Base-by-base conservation (phyloP, 495 filamentous ascomycete genomes). In the Astrothelium subdiscretum region DNA sequence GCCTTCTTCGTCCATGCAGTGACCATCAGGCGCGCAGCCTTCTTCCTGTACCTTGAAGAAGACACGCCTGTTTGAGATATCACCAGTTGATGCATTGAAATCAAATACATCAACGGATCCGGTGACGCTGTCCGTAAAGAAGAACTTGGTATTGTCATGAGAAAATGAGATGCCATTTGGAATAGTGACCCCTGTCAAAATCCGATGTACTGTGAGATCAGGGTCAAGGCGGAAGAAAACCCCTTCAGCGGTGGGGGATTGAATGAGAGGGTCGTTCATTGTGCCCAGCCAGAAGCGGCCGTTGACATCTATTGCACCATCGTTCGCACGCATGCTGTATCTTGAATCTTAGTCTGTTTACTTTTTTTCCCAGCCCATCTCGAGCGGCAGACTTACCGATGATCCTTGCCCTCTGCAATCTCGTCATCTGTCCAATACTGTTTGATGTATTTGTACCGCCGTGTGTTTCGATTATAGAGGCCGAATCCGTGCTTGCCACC, bases 231-330 rank as follows among this genome's bases (percentile, higher is more conserved):
- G 78, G 72, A 87, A 87, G 8, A 89, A 73, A 24, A 80, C 74
- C 27, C 83, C 84, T 76, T 54, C 48, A 20, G 8, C 29, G 48
- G 48, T 54, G 61, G 20, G 59, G 3, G 42, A 26, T 52, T 27
- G 31, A 40, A 57, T 20, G 60, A 11, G 52, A 26, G 70, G 71
- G 52, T 96, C 91, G 66, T 89, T 92, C 90, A 96, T 95, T 40
- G 83, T 80, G n/a, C 90, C 89, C 10, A 89, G 80, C 90, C 91
- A 96, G 73, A 92, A 92, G 48, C 91, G 79, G 58, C 91, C 92
- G 60, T 85, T 77, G 44, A 84, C 85, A 70, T 96, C 91, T 59
- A 89, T 84, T 6, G 83, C 85, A 42, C 91, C 92, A 69, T 96
- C 91, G 69, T 96, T 96, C 74, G 79, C 80, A 58, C 87, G 76